A percentile compares a stretch with the other conserved stretches of the same genome.
Conservation (phyloP, 2,329 filamentous ascomycete species). For the Fusarium cyanostomum region DNA sequence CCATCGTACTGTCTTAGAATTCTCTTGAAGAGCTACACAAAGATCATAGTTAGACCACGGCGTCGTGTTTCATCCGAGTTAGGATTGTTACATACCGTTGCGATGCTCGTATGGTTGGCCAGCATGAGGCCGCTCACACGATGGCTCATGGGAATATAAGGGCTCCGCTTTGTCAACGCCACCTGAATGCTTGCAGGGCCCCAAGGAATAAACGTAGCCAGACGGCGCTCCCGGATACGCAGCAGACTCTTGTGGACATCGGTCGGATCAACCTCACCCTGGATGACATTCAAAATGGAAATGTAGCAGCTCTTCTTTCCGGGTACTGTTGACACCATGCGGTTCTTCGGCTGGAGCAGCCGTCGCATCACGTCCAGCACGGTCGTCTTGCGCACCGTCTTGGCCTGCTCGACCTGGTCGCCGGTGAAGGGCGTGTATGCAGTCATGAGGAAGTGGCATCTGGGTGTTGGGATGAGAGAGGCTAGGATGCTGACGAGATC, state of each 20-base stretch:
- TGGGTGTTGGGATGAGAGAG: slow-evolving; percentile 92
- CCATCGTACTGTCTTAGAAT: slow-evolving; percentile 93
- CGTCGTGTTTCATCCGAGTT: background rate
- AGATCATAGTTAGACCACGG: slow-evolving; percentile 4
- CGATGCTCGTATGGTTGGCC: slow-evolving; percentile 97
- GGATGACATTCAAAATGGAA: slow-evolving; percentile 97
- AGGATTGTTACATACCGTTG: slow-evolving; percentile 68
- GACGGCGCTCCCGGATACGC: slow-evolving; percentile 89
- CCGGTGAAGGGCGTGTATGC: slow-evolving; percentile 98
- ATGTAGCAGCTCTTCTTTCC: slow-evolving; percentile 99
- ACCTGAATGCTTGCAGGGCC: slow-evolving; percentile 98
- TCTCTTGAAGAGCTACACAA: slow-evolving; percentile 80
- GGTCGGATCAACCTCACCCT: slow-evolving; percentile 96
- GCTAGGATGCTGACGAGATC: slow-evolving; percentile 97
- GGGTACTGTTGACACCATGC: slow-evolving; percentile 96
- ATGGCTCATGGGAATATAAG: slow-evolving; percentile 93
- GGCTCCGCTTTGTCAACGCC: slow-evolving; percentile 93
- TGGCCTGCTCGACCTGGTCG: slow-evolving; percentile 94
- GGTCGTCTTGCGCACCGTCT: slow-evolving; percentile 97
- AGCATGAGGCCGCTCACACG: slow-evolving; percentile 97
- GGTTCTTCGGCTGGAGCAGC: slow-evolving; percentile 95
- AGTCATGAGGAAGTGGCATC: slow-evolving; percentile 98
- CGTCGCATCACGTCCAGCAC: slow-evolving; percentile 97
- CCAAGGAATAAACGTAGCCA: slow-evolving; percentile 98
- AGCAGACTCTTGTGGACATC: slow-evolving; percentile 98